Evolutionary conservation across 108 stramenopile genomes (phyloP), one percentile per base, ranked within the genome.

Genomic region (Mediolabrus comicus): DNA sequence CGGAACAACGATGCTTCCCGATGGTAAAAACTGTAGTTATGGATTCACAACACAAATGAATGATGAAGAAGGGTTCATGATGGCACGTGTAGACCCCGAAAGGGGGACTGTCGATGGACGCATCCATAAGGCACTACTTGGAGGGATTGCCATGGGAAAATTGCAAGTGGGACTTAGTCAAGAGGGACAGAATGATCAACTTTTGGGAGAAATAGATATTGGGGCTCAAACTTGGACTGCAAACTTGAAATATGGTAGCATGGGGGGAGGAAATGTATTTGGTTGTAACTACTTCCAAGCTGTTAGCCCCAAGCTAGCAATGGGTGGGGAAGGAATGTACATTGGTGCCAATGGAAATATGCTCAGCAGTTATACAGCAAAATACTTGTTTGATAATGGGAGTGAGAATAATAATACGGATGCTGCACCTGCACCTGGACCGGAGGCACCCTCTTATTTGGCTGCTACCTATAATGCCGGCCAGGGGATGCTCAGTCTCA

Each of bases 301-400:
- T 8, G 77, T 95, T 34, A 88, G 89, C 1, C 76, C 85, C 0
- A 54, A 65, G 16, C 64, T 92, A 19, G 74, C 72, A 41, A 74
- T 95, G 85, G 94, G 94, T 9, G 88, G 87, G 2, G 94, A 95
- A 59, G 94, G 89, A 17, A 86, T 92, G 81, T 95, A 88, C 74
- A 75, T 95, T 63, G 86, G 78, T 3, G 90, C 86, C 9, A 90
- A 95, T 71, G 65, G 82, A 22, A 79, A 72, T 35, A 71, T 86
- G 74, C 34, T 87, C 9, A 74, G 83, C 41, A 92, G 72, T 65
- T 95, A 95, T 56, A 68, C 87, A 30, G 66, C 87, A 33, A 92
- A 87, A 58, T 90, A 90, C 59, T 75, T 55, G 9, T 58, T 60
- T 11, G 57, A 14, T 11, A 74, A 71, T 14, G 70, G 74, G 14